Evolutionary conservation across 2,329 filamentous ascomycete species (phyloP), one percentile per base, ranked within the genome.

Genomic region (Coniochaeta sp.): DNA sequence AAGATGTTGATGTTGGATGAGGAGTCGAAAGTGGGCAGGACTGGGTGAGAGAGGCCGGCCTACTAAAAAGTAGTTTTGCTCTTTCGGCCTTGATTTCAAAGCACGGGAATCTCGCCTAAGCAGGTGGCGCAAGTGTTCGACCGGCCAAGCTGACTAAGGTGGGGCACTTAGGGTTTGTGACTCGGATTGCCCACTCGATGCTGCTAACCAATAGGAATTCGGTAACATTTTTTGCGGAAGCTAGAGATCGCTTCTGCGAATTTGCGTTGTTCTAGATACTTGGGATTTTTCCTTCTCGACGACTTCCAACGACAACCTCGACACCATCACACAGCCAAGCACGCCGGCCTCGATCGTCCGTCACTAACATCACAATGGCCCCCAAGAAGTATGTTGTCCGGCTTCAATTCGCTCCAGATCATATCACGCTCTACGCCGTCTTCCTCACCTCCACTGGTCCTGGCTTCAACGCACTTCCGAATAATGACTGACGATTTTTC

Each of bases 351-450:
- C 58, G 58, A 34, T 58, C 57, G 40, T 62, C 58, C 60, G 47
- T 55, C 54, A 63, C 50, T n/a, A 67, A 64, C 69, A 69, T 78
- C 81, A 82, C 78, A 84, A 89, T 86, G 83, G 83, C 82, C 73
- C 79, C 80, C 73, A 77, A 84, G 74, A 92, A 91, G 87, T 34
- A 56, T 14, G 47, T n/a, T n/a, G n/a, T n/a, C n/a, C n/a, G n/a
- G n/a, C n/a, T n/a, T n/a, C n/a, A n/a, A n/a, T n/a, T n/a, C n/a
- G n/a, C n/a, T n/a, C n/a, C n/a, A n/a, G n/a, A n/a, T n/a, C 12
- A n/a, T 30, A n/a, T 19, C 42, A 24, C 42, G 2, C 22, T 47
- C 4, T 12, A 24, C 12, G 2, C 7, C 42, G 9, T 24, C 19
- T 2, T n/a, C 38, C 10, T 40, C 16, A 40, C 17, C 38, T n/a